phyloP scores from a whole-genome alignment of 495 filamentous ascomycete species.

The Hyaloscypha variabilis region DNA sequence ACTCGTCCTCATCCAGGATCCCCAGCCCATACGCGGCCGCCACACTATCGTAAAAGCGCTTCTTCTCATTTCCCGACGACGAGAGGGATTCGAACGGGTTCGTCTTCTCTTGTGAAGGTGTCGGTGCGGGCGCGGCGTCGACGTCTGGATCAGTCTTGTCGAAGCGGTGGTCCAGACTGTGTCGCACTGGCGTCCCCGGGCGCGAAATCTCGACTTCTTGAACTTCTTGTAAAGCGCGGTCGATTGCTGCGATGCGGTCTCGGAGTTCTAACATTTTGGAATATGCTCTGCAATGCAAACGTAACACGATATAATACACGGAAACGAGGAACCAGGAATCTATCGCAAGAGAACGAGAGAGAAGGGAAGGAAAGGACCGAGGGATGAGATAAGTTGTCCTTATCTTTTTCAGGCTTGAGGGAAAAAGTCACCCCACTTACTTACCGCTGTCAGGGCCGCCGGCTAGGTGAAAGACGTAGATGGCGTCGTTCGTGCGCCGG shows the following conservation, averaged over 20 bases:
- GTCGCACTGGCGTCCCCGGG: constrained; percentile 12
- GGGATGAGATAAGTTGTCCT: background rate
- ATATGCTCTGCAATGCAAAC: too few species aligned
- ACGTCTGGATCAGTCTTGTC: constrained; percentile 22
- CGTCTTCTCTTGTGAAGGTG: constrained; percentile 17
- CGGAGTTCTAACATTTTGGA: constrained; percentile 17
- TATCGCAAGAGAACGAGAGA: background rate
- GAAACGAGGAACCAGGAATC: background rate
- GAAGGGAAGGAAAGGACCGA: background rate
- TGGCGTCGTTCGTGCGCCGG: background rate
- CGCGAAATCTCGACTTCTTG: constrained; percentile 15
- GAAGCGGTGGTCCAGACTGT: constrained; percentile 26
- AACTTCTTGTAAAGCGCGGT: constrained; percentile 8
- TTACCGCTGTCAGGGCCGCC: background rate
- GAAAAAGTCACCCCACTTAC: background rate
- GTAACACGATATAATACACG: background rate
- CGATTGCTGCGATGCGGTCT: constrained; percentile 21
- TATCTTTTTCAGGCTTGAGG: background rate
- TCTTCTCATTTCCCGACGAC: background rate
- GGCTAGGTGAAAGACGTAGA: background rate
- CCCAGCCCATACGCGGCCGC: constrained; percentile 16
- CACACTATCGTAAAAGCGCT: constrained; percentile 20
- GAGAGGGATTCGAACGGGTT: constrained; percentile 18
- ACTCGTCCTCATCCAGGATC: constrained; percentile 18
- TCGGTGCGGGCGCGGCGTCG: constrained; percentile 18